A percentile compares a stretch with the other conserved stretches of the same genome.
phyloP scores from a whole-genome alignment of 2,329 filamentous ascomycete genomes.

The Xylariomycetidae sp. region DNA sequence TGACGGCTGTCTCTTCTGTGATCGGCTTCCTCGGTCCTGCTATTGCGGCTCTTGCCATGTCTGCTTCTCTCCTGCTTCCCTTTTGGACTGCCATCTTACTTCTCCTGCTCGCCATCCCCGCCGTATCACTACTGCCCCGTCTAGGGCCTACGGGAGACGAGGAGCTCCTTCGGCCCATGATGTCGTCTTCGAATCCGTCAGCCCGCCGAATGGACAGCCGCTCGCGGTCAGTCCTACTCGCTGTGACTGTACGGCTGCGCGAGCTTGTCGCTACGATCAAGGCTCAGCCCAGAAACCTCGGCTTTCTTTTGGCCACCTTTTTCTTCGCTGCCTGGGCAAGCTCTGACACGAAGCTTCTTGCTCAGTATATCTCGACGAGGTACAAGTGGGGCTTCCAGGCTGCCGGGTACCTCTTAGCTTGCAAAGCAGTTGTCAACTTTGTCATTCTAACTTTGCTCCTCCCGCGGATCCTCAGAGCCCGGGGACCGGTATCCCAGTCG shows the following conservation, averaged over 20 bases:
- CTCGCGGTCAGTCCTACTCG: constrained; percentile 15
- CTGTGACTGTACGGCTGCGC: constrained; percentile 22
- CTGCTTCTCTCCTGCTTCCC: constrained; percentile 35
- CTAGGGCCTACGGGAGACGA: constrained; percentile 15
- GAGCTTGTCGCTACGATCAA: constrained; percentile 27
- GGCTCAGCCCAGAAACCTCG: constrained; percentile 35
- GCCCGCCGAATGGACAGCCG: constrained; percentile 22
- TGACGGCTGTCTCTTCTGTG: constrained; percentile 42
- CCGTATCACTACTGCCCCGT: constrained; percentile 25
- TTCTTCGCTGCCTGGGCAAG: constrained; percentile 43
- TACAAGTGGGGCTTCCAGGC: constrained; percentile 40
- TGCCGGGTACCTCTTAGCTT: constrained; percentile 42
- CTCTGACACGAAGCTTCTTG: constrained; percentile 44
- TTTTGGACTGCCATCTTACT: constrained; percentile 35
- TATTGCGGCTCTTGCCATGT: constrained; percentile 41
- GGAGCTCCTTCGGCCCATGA: constrained; percentile 30
- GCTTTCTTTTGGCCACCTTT: constrained; percentile 37
- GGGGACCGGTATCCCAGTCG: constrained; percentile 9
- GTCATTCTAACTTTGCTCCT: constrained; percentile 35
- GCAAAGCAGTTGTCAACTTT: constrained; percentile 44
- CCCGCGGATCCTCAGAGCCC: constrained; percentile 30
- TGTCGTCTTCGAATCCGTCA: constrained; percentile 33
- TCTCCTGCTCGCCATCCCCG: constrained; percentile 27
- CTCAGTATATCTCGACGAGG: constrained; percentile 44
- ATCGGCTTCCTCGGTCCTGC: constrained; percentile 41